phyloP scores from a whole-genome alignment of 441 rosid species.

The Erodium texanum region DNA sequence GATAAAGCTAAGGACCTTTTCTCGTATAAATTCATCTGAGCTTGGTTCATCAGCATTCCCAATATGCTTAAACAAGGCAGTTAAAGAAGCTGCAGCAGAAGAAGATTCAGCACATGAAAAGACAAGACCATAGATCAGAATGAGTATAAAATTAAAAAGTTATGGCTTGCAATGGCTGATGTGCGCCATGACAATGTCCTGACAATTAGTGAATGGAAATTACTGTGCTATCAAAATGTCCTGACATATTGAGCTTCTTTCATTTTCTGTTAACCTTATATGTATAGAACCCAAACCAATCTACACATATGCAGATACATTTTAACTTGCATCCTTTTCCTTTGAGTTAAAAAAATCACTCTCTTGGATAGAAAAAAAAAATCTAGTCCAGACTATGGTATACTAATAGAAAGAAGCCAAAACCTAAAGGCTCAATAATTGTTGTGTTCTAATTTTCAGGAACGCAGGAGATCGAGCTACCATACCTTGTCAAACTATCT shows the following conservation, averaged over 20 bases:
- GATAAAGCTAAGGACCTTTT: slow-evolving; percentile 71
- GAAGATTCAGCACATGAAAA: slow-evolving; percentile 1
- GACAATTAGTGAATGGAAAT: neutral
- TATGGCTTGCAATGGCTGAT: neutral
- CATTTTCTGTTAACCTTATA: neutral
- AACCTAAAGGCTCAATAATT: too few relatives aligned
- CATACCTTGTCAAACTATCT: too few relatives aligned
- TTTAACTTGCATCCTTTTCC: neutral
- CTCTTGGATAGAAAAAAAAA: too few relatives aligned
- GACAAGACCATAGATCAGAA: slow-evolving; percentile 6
- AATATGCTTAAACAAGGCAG: slow-evolving; percentile 77
- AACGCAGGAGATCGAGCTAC: too few relatives aligned
- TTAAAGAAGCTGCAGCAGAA: slow-evolving; percentile 56
- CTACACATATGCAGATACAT: neutral
- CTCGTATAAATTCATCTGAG: slow-evolving; percentile 66
- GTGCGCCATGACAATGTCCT: neutral
- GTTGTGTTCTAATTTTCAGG: too few relatives aligned
- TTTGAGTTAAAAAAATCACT: neutral
- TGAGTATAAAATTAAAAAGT: neutral
- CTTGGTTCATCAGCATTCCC: slow-evolving; percentile 64
- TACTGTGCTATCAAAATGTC: neutral
- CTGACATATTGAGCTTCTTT: neutral
- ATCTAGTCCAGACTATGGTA: too few relatives aligned
- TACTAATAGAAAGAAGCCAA: too few relatives aligned
- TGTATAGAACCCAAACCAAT: neutral